Conservation (phyloP, 495 filamentous ascomycete genomes). For the Aspergillus diversus region DNA sequence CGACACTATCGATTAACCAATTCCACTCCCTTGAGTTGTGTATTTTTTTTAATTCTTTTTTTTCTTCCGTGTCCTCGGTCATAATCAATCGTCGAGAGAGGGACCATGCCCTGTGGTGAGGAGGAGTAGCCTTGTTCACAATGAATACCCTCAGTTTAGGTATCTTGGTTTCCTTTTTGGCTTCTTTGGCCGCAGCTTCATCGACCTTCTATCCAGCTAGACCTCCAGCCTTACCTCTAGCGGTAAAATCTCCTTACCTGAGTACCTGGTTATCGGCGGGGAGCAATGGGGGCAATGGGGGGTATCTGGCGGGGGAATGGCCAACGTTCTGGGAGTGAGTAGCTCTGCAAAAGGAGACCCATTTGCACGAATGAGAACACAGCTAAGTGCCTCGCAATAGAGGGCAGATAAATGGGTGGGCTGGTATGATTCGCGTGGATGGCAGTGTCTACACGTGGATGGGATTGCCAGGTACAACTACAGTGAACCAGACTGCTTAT, state of each 20-base stretch:
- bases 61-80: slow-evolving; percentile 10
- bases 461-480: slow-evolving; percentile 44
- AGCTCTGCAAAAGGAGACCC: not conserved
- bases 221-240: slow-evolving; percentile 59
- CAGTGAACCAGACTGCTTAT: slow-evolving; percentile 55
- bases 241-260: slow-evolving; percentile 61
- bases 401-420: slow-evolving; percentile 56
- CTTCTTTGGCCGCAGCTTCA: slow-evolving; percentile 31
- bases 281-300: slow-evolving; percentile 57
- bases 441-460: slow-evolving; percentile 60
- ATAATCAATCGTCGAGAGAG: slow-evolving; percentile 8
- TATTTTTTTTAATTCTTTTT: slow-evolving; percentile 16
- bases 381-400: slow-evolving; percentile 28
- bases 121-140: slow-evolving; percentile 20
- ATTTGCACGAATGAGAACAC: not conserved
- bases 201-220: slow-evolving; percentile 59
- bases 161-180: slow-evolving; percentile 32
- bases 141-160: slow-evolving; percentile 36
- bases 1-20: slow-evolving; percentile 13
- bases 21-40: slow-evolving; percentile 16
- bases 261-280: slow-evolving; percentile 60
- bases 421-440: slow-evolving; percentile 61
- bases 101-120: slow-evolving; percentile 30
- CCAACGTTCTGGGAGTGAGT: slow-evolving; percentile 59
- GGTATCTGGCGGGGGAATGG: slow-evolving; percentile 62